Evolutionary conservation across 2,329 filamentous ascomycete species (phyloP), one percentile per base, ranked within the genome.

Genomic region (Claviceps arundinis): DNA sequence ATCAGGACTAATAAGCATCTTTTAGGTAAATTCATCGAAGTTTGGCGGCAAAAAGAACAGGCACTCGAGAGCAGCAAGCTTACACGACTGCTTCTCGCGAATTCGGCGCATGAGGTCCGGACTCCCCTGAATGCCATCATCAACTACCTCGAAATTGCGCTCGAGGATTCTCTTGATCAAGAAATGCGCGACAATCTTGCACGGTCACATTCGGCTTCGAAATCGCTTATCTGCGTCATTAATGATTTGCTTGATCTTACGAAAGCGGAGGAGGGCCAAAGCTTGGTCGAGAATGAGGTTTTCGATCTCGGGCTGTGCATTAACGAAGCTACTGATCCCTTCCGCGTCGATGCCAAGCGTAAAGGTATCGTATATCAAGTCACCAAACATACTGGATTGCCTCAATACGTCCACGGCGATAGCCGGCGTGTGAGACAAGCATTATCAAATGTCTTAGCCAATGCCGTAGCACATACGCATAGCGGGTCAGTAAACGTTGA

Each of bases 41-140:
- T 95, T 1, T 95, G 89, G 89, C 76, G 88, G 52, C 87, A 95
- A 63, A 95, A 95, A 58, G 89, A 95, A 64, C 84, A 83, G 1
- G 87, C 87, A 0, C 64, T 95, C 54, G 85, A 94, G 59, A 91
- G 74, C 62, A 94, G 85, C 58, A 85, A 90, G 54, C 72, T 95
- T 2, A 95, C 88, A 0, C 76, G 81, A 47, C 68, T 95, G 4
- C 68, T 95, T 1, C 73, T 95, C 22, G 87, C 89, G 4, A 95
- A 95, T 57, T 94, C 89, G 0, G 89, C 89, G 0, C 90, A 95
- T 57, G 89, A 95, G 70, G 88, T 95, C 8, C 83, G 90, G 48
- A 95, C 89, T 0, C 89, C 89, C 0, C 70, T 95, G 2, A 95
- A 95, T 61, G 89, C 89, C 16, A 95, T 95, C 61, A 94, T 95